Evolutionary conservation across 1,139 yeast species (phyloP).

Genomic region (Casaregolazyma lundiana): DNA sequence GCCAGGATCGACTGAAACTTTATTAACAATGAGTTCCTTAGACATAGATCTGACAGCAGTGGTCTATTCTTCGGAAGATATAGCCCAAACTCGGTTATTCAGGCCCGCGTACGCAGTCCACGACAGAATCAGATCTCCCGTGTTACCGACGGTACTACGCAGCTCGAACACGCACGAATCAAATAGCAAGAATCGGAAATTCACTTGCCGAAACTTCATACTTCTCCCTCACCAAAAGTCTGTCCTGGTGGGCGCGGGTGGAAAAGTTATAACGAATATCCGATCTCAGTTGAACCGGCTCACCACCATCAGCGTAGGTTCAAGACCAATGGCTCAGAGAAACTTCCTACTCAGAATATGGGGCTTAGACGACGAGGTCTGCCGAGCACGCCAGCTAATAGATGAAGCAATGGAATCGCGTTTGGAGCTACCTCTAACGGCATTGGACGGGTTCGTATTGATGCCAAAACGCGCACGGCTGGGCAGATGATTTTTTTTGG

Average conservation of each 20-base stretch:
- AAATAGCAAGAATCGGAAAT: too few species aligned
- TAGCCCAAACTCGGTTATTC: not conserved
- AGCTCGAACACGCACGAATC: not conserved
- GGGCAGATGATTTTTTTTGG: too few species aligned
- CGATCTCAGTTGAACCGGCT: slow-evolving; percentile 1
- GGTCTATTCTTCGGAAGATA: not conserved
- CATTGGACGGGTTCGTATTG: too few species aligned
- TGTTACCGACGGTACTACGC: not conserved
- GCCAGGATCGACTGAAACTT: not conserved
- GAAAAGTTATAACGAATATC: not conserved
- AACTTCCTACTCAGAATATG: slow-evolving; percentile 5
- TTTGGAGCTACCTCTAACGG: not conserved
- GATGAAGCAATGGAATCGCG: not conserved
- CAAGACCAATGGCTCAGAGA: not conserved
- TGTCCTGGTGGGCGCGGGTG: not conserved
- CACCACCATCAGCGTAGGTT: not conserved
- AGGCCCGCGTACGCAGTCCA: not conserved
- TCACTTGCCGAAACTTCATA: too few species aligned
- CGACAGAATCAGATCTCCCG: not conserved
- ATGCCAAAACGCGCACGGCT: too few species aligned
- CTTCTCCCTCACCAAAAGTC: not conserved
- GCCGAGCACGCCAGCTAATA: not conserved
- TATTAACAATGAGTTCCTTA: not conserved
- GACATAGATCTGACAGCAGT: not conserved
- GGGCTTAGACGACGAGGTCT: not conserved